Percentiles rank a stretch among this genome's conserved stretches.
phyloP scores from a whole-genome alignment of 2,329 filamentous ascomycete species.

The Stromatinia cepivora region DNA sequence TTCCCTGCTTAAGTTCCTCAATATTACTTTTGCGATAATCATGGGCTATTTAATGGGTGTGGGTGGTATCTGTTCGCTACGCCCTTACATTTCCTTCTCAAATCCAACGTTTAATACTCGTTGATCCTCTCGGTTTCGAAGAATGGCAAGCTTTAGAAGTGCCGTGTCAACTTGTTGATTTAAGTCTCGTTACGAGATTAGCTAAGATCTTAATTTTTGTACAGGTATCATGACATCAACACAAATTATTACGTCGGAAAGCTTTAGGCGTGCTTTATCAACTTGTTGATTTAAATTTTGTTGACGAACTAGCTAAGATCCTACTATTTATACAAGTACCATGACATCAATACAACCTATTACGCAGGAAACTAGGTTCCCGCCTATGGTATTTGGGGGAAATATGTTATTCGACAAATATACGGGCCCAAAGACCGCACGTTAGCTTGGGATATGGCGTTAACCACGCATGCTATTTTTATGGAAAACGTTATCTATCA shows the following conservation, averaged over 20 bases:
- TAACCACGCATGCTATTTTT: conserved; percentile 23
- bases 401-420: conserved; percentile 55
- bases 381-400: conserved; percentile 54
- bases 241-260: no score
- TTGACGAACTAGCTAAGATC: no score
- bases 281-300: no score
- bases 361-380: conserved; percentile 50
- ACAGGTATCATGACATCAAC: no score
- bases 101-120: conserved; percentile 49
- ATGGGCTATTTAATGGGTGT: conserved; percentile 58
- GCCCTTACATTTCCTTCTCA: conserved; percentile 51
- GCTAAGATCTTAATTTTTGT: no score
- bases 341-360: conserved; percentile 49
- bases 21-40: conserved; percentile 47
- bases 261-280: no score
- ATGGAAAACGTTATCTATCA: conserved; percentile 23
- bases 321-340: conserved; percentile 48
- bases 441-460: conserved; percentile 26
- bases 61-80: conserved; percentile 55
- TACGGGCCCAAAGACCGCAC: conserved; percentile 41
- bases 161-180: conserved; percentile 48
- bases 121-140: conserved; percentile 55
- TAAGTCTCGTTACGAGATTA: conserved; percentile 41
- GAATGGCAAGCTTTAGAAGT: conserved; percentile 50
- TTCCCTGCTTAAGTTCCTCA: conserved; percentile 48